phyloP scores from a whole-genome alignment of 306 rosid species.

The Erythrophleum fordii region DNA sequence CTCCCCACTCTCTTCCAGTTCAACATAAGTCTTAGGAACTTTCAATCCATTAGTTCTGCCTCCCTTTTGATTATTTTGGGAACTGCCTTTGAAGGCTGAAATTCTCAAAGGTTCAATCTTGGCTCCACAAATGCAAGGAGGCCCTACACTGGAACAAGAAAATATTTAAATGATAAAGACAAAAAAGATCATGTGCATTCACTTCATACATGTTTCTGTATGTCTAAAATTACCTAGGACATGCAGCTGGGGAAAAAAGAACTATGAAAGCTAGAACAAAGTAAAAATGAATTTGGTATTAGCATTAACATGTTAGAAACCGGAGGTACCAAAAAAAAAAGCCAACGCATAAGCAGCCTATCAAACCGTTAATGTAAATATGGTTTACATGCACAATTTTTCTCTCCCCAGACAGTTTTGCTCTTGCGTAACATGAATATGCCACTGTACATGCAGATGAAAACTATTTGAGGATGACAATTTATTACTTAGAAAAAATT shows the following conservation, averaged over 20 bases:
- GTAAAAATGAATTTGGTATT: conserved; percentile 16
- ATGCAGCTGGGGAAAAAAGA: not conserved
- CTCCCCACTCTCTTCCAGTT: conserved; percentile 72
- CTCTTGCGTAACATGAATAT: conserved; percentile 15
- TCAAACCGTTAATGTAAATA: conserved; percentile 21
- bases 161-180: conserved; percentile 41
- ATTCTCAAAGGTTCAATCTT: conserved; percentile 61
- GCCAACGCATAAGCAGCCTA: not conserved
- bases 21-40: conserved; percentile 67
- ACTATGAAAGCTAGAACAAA: conserved; percentile 15
- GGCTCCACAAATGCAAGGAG: conserved; percentile 65
- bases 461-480: not conserved
- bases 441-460: conserved; percentile 17
- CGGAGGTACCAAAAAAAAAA: too few species aligned
- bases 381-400: conserved; percentile 19
- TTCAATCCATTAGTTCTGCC: conserved; percentile 63
- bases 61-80: conserved; percentile 62
- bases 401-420: conserved; percentile 10
- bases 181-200: conserved; percentile 22
- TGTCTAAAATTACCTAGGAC: conserved; percentile 8
- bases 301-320: conserved; percentile 16
- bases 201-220: conserved; percentile 5
- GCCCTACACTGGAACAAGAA: conserved; percentile 79
- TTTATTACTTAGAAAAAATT: not conserved
- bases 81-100: conserved; percentile 79